phyloP scores from a whole-genome alignment of 129 eudicot genomes.

The Pseudognaphalium luteoalbum region DNA sequence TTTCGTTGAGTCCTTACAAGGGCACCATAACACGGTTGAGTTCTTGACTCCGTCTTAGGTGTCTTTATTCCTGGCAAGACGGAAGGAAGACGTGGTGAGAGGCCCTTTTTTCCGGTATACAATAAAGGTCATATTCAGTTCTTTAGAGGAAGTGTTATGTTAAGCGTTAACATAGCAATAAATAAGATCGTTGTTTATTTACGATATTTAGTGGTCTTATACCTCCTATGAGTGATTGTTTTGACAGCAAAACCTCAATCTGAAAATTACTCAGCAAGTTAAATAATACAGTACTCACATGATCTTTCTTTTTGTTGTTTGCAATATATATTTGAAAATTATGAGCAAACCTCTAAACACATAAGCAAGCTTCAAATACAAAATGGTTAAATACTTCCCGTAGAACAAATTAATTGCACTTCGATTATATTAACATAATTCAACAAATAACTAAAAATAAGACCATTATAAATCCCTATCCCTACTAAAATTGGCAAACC shows the following conservation, averaged over 20 bases:
- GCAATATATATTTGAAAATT: neutral
- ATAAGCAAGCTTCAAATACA: neutral
- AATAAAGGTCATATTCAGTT: too few relatives aligned
- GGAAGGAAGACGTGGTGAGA: too few relatives aligned
- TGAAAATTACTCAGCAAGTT: neutral
- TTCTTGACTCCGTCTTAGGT: too few relatives aligned
- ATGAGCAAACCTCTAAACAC: neutral
- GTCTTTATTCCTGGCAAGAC: too few relatives aligned
- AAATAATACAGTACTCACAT: neutral
- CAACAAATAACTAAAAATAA: neutral
- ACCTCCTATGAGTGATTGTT: neutral
- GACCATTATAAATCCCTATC: neutral
- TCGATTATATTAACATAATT: neutral
- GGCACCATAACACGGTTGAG: too few relatives aligned
- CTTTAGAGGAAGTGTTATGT: too few relatives aligned
- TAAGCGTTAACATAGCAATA: too few relatives aligned
- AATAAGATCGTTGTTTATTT: too few relatives aligned
- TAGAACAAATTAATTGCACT: neutral
- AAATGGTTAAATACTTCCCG: neutral
- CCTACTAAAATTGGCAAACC: neutral
- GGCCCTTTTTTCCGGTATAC: too few relatives aligned
- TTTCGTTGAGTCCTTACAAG: too few relatives aligned
- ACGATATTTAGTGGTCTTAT: too few relatives aligned
- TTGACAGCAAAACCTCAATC: neutral
- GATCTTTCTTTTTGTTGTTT: too few relatives aligned